Evolutionary conservation across 73 alveolate species (phyloP).

Genomic region (Stentor roeselii): DNA sequence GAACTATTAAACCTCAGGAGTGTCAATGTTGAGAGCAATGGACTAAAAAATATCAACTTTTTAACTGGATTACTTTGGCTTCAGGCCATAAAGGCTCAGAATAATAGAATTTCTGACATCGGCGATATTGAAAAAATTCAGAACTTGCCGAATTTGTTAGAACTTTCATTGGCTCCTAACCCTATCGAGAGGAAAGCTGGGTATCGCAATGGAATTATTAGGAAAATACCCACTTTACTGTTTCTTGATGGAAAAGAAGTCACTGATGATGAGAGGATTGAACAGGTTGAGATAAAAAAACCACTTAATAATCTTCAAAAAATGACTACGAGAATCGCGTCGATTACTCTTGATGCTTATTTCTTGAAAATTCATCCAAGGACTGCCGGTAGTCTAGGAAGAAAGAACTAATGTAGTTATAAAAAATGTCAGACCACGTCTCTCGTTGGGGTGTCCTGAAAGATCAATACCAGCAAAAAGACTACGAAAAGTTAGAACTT

Average conservation of each 20-base stretch:
- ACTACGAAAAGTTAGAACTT: neutral
- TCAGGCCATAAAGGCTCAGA: slow-evolving; percentile 45
- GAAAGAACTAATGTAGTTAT: slow-evolving; percentile 55
- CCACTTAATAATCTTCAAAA: too few species aligned
- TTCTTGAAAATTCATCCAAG: neutral
- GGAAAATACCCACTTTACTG: slow-evolving; percentile 56
- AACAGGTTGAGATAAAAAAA: slow-evolving; percentile 24
- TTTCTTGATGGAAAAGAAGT: slow-evolving; percentile 61
- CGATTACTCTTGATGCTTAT: neutral
- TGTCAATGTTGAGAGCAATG: slow-evolving; percentile 69
- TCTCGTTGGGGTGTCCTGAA: neutral
- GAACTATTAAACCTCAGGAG: slow-evolving; percentile 49
- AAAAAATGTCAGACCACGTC: neutral
- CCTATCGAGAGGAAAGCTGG: slow-evolving; percentile 74
- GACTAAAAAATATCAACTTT: slow-evolving; percentile 56
- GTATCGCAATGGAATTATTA: slow-evolving; percentile 59
- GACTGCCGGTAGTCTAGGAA: slow-evolving; percentile 33
- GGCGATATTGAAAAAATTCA: slow-evolving; percentile 70
- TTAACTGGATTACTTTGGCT: slow-evolving; percentile 62
- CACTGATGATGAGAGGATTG: slow-evolving; percentile 29
- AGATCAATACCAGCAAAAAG: neutral
- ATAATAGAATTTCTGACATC: slow-evolving; percentile 71
- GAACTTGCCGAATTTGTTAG: slow-evolving; percentile 56
- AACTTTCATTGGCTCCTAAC: slow-evolving; percentile 54
- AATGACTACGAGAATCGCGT: neutral